These are phyloP conservation scores for Neotropicomus parvogracilis DNA, from an alignment of 1,284 basidiomycete species.

Conservation along the genomic window DNA sequence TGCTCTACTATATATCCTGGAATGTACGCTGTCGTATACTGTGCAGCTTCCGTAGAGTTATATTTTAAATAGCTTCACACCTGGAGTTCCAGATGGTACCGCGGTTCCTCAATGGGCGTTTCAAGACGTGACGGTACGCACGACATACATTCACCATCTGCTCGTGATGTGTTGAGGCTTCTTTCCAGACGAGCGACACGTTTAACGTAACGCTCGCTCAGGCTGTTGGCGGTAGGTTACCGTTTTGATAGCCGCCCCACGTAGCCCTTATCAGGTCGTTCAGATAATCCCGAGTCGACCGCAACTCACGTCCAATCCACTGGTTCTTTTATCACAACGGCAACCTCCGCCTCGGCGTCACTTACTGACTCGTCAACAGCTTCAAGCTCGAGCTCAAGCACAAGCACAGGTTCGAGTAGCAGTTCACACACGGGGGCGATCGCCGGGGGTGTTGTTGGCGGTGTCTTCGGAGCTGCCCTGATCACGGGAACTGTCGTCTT, in stretches of 20 bases:
- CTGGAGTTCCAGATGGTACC: slow-evolving; percentile 26
- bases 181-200: slow-evolving; percentile 12
- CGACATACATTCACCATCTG: background rate
- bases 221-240: slow-evolving; percentile 22
- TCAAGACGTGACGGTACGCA: slow-evolving; percentile 30
- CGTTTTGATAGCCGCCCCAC: background rate
- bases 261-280: background rate
- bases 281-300: slow-evolving; percentile 32
- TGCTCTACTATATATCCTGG: slow-evolving; percentile 21
- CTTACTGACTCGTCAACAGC: slow-evolving; percentile 5
- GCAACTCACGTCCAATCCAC: slow-evolving; percentile 22
- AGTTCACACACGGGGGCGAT: slow-evolving; percentile 24
- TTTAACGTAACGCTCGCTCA: slow-evolving; percentile 27
- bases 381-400: background rate
- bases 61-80: slow-evolving; percentile 17
- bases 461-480: slow-evolving; percentile 30
- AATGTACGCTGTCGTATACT: slow-evolving; percentile 14
- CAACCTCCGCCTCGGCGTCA: slow-evolving; percentile 1
- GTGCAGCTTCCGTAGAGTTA: background rate
- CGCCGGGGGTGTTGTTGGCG: slow-evolving; percentile 41
- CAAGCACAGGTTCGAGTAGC: background rate
- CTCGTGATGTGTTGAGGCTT: background rate
- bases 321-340: background rate
- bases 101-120: slow-evolving; percentile 33
- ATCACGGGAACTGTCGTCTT: slow-evolving; percentile 27